Evolutionary conservation across 805 yeast genomes (phyloP).

Genomic region (Lachancea mirantina): DNA sequence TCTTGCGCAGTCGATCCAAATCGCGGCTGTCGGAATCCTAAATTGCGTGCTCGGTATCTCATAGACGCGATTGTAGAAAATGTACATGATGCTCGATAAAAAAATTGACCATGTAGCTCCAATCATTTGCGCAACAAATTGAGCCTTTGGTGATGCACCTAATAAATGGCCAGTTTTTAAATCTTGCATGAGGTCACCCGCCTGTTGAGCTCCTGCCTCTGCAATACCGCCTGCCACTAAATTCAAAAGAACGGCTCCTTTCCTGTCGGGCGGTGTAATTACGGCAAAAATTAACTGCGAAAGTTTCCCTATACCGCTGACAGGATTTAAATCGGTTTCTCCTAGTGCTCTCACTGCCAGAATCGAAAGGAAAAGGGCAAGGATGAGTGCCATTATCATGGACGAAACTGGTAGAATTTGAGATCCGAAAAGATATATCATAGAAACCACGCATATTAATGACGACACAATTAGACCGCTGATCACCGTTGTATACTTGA

Average conservation of each 20-base stretch:
- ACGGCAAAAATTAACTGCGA: constrained; percentile 86
- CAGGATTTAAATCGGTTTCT: constrained; percentile 95
- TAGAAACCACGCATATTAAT: constrained; percentile 55
- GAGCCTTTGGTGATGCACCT: constrained; percentile 90
- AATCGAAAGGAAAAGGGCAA: constrained; percentile 75
- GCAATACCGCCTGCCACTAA: constrained; percentile 94
- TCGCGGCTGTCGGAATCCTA: constrained; percentile 89
- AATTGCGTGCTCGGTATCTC: constrained; percentile 76
- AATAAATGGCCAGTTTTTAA: constrained; percentile 86
- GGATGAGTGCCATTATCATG: constrained; percentile 53
- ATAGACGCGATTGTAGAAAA: constrained; percentile 72
- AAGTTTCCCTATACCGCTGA: constrained; percentile 90
- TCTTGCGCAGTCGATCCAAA: constrained; percentile 95
- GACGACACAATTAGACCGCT: constrained; percentile 63
- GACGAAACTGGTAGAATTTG: constrained; percentile 64
- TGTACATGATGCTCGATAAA: constrained; percentile 74
- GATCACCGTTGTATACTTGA: constrained; percentile 42
- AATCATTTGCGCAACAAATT: constrained; percentile 79
- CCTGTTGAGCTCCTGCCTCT: constrained; percentile 98
- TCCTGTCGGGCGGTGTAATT: constrained; percentile 63
- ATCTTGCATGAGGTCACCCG: constrained; percentile 97
- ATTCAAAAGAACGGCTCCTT: constrained; percentile 77
- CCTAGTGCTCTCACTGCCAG: constrained; percentile 92
- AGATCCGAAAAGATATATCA: constrained; percentile 60
- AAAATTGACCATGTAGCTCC: constrained; percentile 84